Conservation (phyloP, 306 rosid species). For the Coriaria nepalensis region DNA sequence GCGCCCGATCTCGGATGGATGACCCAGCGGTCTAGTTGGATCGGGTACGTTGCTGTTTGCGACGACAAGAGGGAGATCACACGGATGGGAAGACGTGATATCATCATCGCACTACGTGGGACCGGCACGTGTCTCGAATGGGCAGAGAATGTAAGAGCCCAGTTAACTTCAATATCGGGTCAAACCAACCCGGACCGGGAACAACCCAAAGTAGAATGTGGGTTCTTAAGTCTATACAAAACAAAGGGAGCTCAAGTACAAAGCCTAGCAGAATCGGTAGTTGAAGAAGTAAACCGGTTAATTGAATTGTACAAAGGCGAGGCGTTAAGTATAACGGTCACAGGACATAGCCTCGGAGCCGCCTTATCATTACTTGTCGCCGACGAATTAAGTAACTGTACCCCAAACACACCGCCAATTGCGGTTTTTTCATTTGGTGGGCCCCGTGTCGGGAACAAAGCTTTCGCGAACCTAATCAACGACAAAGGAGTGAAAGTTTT, state of each 20-base stretch:
- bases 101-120: conserved; percentile 76
- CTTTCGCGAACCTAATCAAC: conserved; percentile 32
- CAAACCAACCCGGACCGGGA: neutral
- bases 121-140: conserved; percentile 92
- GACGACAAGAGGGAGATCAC: conserved; percentile 61
- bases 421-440: conserved; percentile 88
- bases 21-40: conserved; percentile 92
- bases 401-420: conserved; percentile 33
- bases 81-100: conserved; percentile 75
- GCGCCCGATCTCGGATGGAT: conserved; percentile 96
- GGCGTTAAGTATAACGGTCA: conserved; percentile 54
- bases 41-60: conserved; percentile 89
- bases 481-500: conserved; percentile 44
- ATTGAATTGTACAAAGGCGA: conserved; percentile 54
- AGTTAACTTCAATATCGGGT: conserved; percentile 19
- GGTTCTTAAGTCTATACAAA: conserved; percentile 61
- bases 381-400: conserved; percentile 45
- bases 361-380: conserved; percentile 71
- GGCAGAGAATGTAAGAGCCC: conserved; percentile 80
- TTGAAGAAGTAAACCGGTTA: conserved; percentile 45
- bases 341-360: conserved; percentile 83
- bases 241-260: conserved; percentile 62
- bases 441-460: conserved; percentile 71
- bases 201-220: conserved; percentile 58
- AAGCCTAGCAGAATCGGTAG: conserved; percentile 57